A percentile compares a stretch with the other conserved stretches of the same genome.
phyloP scores from a whole-genome alignment of 2,329 filamentous ascomycete genomes.

The Neofusicoccum umdonicola region DNA sequence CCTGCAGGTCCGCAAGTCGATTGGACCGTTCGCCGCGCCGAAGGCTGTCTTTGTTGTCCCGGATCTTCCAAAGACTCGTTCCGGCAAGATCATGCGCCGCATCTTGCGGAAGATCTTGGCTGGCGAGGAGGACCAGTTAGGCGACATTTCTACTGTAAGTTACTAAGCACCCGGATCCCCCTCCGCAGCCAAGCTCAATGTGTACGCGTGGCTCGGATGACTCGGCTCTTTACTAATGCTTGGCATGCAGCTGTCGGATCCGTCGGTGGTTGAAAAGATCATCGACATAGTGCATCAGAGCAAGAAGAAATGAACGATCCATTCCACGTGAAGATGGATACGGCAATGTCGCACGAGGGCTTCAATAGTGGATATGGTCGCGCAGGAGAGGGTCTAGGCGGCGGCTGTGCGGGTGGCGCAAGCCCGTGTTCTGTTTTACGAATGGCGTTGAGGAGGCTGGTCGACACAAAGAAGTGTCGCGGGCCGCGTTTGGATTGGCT shows the following conservation, averaged over 20 bases:
- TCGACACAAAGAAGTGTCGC: constrained; percentile 2
- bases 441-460: constrained; percentile 3
- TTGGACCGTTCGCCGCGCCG: constrained; percentile 93
- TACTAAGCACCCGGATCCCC: constrained; percentile 9
- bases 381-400: neutral
- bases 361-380: too few species aligned
- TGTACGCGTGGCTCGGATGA: constrained; percentile 9
- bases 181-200: constrained; percentile 3
- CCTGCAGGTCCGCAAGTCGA: constrained; percentile 93
- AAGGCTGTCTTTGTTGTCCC: constrained; percentile 90
- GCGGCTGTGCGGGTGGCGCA: neutral
- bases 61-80: constrained; percentile 94
- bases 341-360: constrained; percentile 4
- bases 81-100: constrained; percentile 97
- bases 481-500: neutral
- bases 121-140: constrained; percentile 94
- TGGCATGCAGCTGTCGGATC: constrained; percentile 73
- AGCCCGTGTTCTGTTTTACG: constrained; percentile 1
- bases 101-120: constrained; percentile 96
- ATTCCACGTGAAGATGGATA: neutral
- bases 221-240: constrained; percentile 11
- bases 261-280: constrained; percentile 83
- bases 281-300: constrained; percentile 73
- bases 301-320: constrained; percentile 40
- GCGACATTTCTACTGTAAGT: constrained; percentile 85